Conservation (phyloP, 148 eudicot genomes). For the Rhododendron simsii region DNA sequence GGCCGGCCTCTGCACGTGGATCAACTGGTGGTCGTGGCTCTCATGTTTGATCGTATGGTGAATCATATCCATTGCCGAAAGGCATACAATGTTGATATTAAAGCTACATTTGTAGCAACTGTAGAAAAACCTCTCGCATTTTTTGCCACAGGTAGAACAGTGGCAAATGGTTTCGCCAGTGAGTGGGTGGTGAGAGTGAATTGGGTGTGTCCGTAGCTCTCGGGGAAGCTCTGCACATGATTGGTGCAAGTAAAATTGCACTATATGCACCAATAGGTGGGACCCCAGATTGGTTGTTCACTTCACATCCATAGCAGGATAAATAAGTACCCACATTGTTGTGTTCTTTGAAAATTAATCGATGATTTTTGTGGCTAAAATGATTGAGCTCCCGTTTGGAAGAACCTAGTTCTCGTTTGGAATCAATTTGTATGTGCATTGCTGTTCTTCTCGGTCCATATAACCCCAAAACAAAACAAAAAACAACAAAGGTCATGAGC, state of each 20-base stretch:
- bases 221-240: neutral
- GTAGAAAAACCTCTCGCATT: neutral
- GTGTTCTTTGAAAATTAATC: neutral
- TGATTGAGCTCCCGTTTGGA: no score
- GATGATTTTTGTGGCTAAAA: no score
- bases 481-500: no score
- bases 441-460: no score
- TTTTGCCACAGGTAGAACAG: neutral
- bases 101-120: neutral
- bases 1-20: neutral
- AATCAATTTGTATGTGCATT: no score
- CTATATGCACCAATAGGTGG: neutral
- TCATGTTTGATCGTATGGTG: neutral
- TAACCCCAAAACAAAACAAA: no score
- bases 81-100: neutral
- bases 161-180: neutral
- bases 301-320: neutral
- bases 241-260: neutral
- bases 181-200: neutral
- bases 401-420: no score
- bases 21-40: neutral
- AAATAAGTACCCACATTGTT: neutral
- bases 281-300: neutral
- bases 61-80: neutral
- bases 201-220: neutral